Base-by-base conservation (phyloP, 2,329 filamentous ascomycete genomes). In the Aspergillus sp. region DNA sequence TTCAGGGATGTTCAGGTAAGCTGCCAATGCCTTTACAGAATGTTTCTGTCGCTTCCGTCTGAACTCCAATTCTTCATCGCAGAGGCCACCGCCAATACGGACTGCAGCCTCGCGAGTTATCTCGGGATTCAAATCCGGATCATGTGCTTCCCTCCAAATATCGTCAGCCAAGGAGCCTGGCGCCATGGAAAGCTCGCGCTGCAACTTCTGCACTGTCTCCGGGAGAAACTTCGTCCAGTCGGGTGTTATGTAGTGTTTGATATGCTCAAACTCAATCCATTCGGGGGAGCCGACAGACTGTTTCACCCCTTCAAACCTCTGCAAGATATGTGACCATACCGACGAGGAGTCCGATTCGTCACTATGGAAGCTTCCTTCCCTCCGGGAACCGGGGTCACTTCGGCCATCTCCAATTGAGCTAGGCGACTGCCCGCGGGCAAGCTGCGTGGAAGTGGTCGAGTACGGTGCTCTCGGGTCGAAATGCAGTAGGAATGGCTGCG, bases 131-230 rank as follows among this genome's bases (percentile, higher is more conserved):
- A 90, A 80, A 48, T 86, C 80, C 0, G 92, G 86, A 69, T 98
- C 90, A 57, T 92, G 89, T 1, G 95, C 91, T 67, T 98, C 93
- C 62, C 82, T 81, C 95, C 95, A 98, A 58, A 99, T 95, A 65
- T 97, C 90, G 69, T 96, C 89, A 12, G 93, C 91, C 42, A 99
- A 79, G 0, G 92, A 96, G 1, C 92, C 93, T 0, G 91, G 90
- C 0, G 89, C 86, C 86, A 95, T 89, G 34, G 91, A 95, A 15
- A 97, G 80, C 75, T 98, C 93, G 20, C 85, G 85, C 71, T 96
- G 92, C 34, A 98, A 82, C 73, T 96, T 97, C 59, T 85, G 83
- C 55, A 96, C 79, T 54, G 90, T 91, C 3, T 81, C 87, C 0
- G 93, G 93, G 17, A 97, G 78, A 42, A 85, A 72, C 62, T 86